These are phyloP conservation scores for Ustilago hordei DNA, from an alignment of 1,284 basidiomycete species.

Conservation along the genomic window DNA sequence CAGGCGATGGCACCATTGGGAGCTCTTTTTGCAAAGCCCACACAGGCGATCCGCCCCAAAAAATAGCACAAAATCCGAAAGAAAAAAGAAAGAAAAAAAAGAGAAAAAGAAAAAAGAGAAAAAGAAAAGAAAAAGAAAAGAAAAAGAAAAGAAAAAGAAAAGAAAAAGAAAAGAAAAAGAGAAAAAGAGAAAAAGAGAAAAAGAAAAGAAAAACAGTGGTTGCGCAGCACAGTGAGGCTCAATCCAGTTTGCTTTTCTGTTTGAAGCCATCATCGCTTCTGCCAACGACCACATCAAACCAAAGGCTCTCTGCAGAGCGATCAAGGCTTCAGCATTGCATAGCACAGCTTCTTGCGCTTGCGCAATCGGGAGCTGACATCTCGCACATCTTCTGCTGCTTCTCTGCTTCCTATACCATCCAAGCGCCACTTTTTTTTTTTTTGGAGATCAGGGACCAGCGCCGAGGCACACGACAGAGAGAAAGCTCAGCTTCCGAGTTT, in stretches of 20 bases:
- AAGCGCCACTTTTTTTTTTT: background rate
- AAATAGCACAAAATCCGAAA: slow-evolving; percentile 2
- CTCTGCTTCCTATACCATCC: background rate
- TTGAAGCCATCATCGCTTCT: background rate
- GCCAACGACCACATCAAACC: slow-evolving; percentile 2
- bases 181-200: background rate
- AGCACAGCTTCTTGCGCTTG: slow-evolving; percentile 7
- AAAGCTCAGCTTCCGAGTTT: slow-evolving; percentile 10
- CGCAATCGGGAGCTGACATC: slow-evolving; percentile 7
- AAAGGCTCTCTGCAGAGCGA: background rate
- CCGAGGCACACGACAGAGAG: background rate
- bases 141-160: background rate
- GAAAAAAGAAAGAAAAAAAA: slow-evolving; percentile 4
- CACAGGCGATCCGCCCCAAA: slow-evolving; percentile 1
- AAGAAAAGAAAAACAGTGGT: background rate
- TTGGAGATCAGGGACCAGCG: too few relatives aligned
- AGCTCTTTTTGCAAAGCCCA: slow-evolving; percentile 18
- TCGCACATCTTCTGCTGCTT: slow-evolving; percentile 2
- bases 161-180: background rate
- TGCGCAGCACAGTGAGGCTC: background rate
- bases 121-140: background rate
- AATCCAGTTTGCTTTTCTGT: background rate
- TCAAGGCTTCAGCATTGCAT: background rate
- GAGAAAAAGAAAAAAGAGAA: background rate
- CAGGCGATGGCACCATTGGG: slow-evolving; percentile 27